phyloP scores from a whole-genome alignment of 495 filamentous ascomycete genomes.

The Xylaria sp. region DNA sequence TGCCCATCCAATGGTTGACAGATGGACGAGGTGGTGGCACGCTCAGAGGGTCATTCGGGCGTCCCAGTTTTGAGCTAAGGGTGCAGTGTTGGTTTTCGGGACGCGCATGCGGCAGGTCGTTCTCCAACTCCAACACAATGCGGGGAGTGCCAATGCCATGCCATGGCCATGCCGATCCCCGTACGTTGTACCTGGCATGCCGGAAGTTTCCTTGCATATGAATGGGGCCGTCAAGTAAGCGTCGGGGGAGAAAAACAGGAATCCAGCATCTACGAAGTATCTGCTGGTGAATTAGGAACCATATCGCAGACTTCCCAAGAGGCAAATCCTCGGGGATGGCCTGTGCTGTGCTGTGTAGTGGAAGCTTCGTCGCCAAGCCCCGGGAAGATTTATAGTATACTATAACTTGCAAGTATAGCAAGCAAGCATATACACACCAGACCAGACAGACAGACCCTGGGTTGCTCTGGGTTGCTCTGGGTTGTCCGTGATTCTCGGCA shows the following conservation, averaged over 20 bases:
- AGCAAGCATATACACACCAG: no score
- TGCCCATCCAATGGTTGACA: not conserved
- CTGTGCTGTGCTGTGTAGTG: no score
- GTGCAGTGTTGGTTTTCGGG: not conserved
- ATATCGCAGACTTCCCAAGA: no score
- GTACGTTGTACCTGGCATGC: constrained; percentile 18
- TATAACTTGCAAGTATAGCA: no score
- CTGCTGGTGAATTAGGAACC: not conserved
- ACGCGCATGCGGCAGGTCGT: constrained; percentile 21
- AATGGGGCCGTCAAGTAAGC: not conserved
- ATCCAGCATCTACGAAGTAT: not conserved
- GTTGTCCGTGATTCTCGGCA: not conserved
- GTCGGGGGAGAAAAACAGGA: constrained; percentile 8
- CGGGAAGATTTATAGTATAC: not conserved
- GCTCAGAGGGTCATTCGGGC: constrained; percentile 21
- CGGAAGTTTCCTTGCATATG: constrained; percentile 5
- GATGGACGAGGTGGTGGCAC: constrained; percentile 12
- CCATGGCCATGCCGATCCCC: not conserved
- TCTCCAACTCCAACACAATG: constrained; percentile 20
- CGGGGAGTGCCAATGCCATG: constrained; percentile 11
- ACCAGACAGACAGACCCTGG: no score
- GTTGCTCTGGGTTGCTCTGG: no score
- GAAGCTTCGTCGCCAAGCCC: not conserved
- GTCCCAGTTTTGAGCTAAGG: not conserved
- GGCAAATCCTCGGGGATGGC: not conserved